Evolutionary conservation across 148 eudicot genomes (phyloP), one percentile per base, ranked within the genome.

Genomic region (Spergularia marina): DNA sequence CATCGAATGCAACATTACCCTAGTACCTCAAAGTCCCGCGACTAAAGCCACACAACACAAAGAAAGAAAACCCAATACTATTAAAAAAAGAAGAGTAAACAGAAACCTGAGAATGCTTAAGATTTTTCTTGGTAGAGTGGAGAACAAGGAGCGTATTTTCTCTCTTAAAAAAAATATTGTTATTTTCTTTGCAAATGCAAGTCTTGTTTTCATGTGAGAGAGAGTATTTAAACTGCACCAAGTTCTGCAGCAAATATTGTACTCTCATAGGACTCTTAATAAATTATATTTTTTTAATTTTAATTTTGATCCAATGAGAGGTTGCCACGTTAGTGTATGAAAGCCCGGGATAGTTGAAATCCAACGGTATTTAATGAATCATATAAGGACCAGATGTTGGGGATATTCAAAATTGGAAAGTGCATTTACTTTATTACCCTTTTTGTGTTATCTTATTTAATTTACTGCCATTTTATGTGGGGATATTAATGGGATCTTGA

Each of bases 301-400:
- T 0, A 30, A 2, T 30, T 30, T 30, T 30, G 36, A 30, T 5
- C 76, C 47, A 71, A 54, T 61, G 23, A 57, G 6, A 52, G 12
- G 4, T 40, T 53, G 75, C 18, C 76, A 71, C 70, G 71, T 77
- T 3, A 12, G n/a, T 36, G 40, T 49, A 16, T 30, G 14, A 58
- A 61, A 59, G 68, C 74, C 25, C 5, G 41, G 53, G 63, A 10
- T 12, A 58, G 13, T 53, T 59, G n/a, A 76, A 76, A 68, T 47
- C 55, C 15, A 20, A 10, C 36, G 65, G 52, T 51, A 36, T 53
- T 53, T 59, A n/a, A 18, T 59, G 64, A 59, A 59, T 59, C 3
- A 58, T 58, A 58, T 58, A 10, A n/a, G 18, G 12, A 21, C 62
- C 20, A 57, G 18, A 30, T 55, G 17, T 7, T 1, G 10, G n/a